Evolutionary conservation across 139 green algal genomes (phyloP), one percentile per base, ranked within the genome.

Genomic region (Prasinococcaceae sp.): DNA sequence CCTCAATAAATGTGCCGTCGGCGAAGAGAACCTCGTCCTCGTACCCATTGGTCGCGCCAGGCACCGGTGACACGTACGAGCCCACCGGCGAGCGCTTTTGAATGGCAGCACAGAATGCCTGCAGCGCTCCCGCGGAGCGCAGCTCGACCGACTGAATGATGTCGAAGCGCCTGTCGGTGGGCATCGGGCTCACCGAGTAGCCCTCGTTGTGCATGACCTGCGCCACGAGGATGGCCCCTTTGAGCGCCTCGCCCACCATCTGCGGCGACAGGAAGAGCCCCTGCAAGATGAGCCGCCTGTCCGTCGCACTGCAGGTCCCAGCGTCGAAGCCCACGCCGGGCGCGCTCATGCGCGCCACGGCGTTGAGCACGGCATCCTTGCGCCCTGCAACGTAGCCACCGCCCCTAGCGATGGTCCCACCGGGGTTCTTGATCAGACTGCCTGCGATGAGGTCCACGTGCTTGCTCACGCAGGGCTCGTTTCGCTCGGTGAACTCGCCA

Each of bases 1-100:
- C 88, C 47, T 94, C 85, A 29, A 96, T 85, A 55, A 96, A 96
- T 4, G 87, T 95, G 25, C 88, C 88, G 55, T 94, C 82, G 0
- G 84, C 88, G 69, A 94, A 95, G 24, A 96, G 83, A 4, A 96
- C 84, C 50, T 88, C 73, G 45, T 90, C 78, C 10, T 67, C 79
- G 47, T 94, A 95, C 0, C 87, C 86, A n/a, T 84, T 61, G 0
- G 87, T 95, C 61, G 16, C 55, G 81, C 85, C 84, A 42, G 86
- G 80, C 29, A 77, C 69, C 0, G 87, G 87, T 24, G 42, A 41
- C 28, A 96, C 76, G 66, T 94, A 94, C 33, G 78, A 84, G 2
- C 81, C 83, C 1, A 96, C 75, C n/a, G 86, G 86, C 23, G 62
- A 88, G 41, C 68, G 60, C 16, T 38, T 40, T 70, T 94, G 86